Percentiles rank a stretch among this genome's conserved stretches.
Evolutionary conservation across 768 basidiomycete species (phyloP).

Genomic region (Lyophyllum decastes): DNA sequence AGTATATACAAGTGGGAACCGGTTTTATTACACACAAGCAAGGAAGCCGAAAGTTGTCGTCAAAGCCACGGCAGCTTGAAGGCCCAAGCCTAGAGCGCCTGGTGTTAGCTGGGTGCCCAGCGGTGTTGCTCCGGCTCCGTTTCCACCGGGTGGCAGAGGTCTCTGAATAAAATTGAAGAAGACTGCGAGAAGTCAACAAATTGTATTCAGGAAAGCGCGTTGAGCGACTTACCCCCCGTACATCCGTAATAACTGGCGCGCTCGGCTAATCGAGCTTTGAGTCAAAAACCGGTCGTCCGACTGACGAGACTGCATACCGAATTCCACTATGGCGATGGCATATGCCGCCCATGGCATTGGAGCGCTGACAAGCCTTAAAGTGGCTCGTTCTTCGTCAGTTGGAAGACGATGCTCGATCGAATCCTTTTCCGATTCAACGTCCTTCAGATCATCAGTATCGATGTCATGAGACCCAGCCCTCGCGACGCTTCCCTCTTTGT

Average conservation of each 20-base stretch:
- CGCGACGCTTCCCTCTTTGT: background rate
- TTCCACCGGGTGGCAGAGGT: slow-evolving; percentile 25
- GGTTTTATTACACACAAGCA: slow-evolving; percentile 20
- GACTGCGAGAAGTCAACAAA: slow-evolving; percentile 5
- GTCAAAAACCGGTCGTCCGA: background rate
- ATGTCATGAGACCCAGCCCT: background rate
- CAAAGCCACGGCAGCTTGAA: slow-evolving; percentile 23
- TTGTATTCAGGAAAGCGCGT: background rate
- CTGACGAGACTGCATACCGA: slow-evolving; percentile 7
- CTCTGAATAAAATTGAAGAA: slow-evolving; percentile 30
- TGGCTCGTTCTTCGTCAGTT: slow-evolving; percentile 15
- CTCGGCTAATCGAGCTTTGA: slow-evolving; percentile 8
- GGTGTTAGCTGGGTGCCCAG: slow-evolving; percentile 22
- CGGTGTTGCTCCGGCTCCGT: slow-evolving; percentile 29
- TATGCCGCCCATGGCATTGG: slow-evolving; percentile 16
- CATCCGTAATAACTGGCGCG: slow-evolving; percentile 20
- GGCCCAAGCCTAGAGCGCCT: slow-evolving; percentile 29
- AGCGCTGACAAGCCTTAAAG: slow-evolving; percentile 15
- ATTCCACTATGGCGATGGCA: slow-evolving; percentile 16
- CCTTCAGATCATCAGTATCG: background rate
- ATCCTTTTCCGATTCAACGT: background rate
- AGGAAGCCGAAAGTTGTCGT: slow-evolving; percentile 28
- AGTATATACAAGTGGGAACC: too few species aligned
- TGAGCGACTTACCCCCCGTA: slow-evolving; percentile 9
- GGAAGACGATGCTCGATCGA: slow-evolving; percentile 5